phyloP scores from a whole-genome alignment of 192 early-diverging fungal species.

The Backusella morwellensis region DNA sequence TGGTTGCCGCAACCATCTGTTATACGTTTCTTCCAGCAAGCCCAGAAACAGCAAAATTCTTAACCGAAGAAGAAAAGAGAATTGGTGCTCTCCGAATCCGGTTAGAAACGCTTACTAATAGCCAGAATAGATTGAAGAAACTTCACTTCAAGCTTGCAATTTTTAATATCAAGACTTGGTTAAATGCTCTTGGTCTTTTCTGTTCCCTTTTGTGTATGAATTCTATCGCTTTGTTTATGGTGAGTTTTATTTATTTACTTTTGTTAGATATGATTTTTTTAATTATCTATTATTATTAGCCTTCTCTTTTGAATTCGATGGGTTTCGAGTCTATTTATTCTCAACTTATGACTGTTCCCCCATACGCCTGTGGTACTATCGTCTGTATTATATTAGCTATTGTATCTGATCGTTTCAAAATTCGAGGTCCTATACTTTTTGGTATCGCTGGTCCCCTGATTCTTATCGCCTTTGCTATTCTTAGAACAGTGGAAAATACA shows the following conservation, averaged over 20 bases:
- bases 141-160: slow-evolving; percentile 31
- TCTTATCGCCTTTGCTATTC: not conserved
- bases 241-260: not conserved
- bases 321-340: not conserved
- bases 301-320: not conserved
- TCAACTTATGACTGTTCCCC: not conserved
- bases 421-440: not conserved
- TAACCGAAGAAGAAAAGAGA: slow-evolving; percentile 37
- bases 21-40: slow-evolving; percentile 43
- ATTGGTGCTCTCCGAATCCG: slow-evolving; percentile 33
- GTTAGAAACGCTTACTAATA: slow-evolving; percentile 37
- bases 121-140: slow-evolving; percentile 33
- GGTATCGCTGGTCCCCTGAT: not conserved
- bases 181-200: slow-evolving; percentile 8
- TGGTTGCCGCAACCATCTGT: not conserved
- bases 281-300: not conserved
- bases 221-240: not conserved
- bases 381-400: not conserved
- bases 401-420: not conserved
- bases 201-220: slow-evolving; percentile 14
- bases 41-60: slow-evolving; percentile 34
- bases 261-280: not conserved
- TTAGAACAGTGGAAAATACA: not conserved
- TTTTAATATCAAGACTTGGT: not conserved
- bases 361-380: not conserved